Base-by-base conservation (phyloP, 805 yeast species). In the Lachancea lanzarotensis region DNA sequence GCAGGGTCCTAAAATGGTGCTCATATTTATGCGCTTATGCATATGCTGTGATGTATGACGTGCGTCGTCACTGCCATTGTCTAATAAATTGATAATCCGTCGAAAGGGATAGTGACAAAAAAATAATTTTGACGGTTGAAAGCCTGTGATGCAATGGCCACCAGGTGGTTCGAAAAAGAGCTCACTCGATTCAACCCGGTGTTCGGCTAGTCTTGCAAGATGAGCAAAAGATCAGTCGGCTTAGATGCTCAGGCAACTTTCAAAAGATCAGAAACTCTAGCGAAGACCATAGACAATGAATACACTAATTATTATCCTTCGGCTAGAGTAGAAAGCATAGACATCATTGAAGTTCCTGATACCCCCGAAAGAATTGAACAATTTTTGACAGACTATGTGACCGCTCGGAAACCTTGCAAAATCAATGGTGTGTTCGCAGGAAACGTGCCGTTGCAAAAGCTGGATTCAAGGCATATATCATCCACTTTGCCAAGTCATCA, bases 401-500 rank as follows among this genome's bases (percentile, higher is more conserved):
- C 52, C 13, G 51, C 56, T 2, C 58, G 82, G 40, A 72, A 63
- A 38, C 87, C 88, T 2, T 77, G 74, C 19, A 66, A 77, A 40
- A 67, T 78, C 29, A 56, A 59, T 6, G 77, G 76, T 3, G 48
- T 59, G 5, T 46, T 67, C 3, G 62, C 66, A 0, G 27, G 40
- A 12, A 70, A 61, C 1, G 46, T 74, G 30, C 62, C 70, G 18
- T 32, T 68, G 3, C 52, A 53, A 1, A 38, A 54, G 3, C 69
- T 78, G 47, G 53, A 56, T 9, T 55, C 71, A 5, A 63, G 62
- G 2, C 54, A 57, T 1, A 58, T 81, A 7, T 67, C 49, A 4
- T 57, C 62, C 2, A 65, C 69, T 2, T 61, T 81, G 19, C 50
- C 60, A 3, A 66, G 65, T 37, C 59, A 67, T 17, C 55, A 53